A percentile compares a stretch with the other conserved stretches of the same genome.
Evolutionary conservation across 352 stramenopile species (phyloP).

Genomic region (Phytophthora citrophthora): DNA sequence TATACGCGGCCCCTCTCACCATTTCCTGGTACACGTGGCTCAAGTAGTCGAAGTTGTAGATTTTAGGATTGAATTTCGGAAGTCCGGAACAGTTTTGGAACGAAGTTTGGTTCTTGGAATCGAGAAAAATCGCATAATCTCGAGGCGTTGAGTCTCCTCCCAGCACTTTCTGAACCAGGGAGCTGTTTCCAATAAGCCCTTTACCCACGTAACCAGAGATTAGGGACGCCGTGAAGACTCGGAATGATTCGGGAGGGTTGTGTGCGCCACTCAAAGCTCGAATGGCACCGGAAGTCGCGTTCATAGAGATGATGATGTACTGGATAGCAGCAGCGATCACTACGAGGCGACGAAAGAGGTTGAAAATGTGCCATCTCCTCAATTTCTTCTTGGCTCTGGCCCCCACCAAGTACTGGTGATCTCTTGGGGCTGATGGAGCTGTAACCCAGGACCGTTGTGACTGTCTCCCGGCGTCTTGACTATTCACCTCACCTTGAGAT

Average conservation of each 20-base stretch:
- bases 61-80: conserved; percentile 22
- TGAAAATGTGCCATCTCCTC: conserved; percentile 26
- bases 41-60: conserved; percentile 46
- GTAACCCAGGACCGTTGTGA: conserved; percentile 2
- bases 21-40: conserved; percentile 35
- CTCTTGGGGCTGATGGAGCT: not conserved
- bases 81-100: conserved; percentile 15
- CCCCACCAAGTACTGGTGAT: conserved; percentile 18
- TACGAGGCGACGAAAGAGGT: conserved; percentile 31
- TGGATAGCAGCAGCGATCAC: conserved; percentile 36
- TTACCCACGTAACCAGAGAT: conserved; percentile 41
- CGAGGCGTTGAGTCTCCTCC: conserved; percentile 29
- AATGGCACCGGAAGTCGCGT: conserved; percentile 24
- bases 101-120: conserved; percentile 22
- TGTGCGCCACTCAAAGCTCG: conserved; percentile 16
- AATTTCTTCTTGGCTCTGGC: conserved; percentile 17
- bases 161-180: conserved; percentile 28
- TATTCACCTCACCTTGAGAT: conserved; percentile 2
- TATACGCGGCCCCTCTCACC: conserved; percentile 34
- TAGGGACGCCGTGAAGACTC: conserved; percentile 17
- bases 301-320: conserved; percentile 41
- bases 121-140: conserved; percentile 28
- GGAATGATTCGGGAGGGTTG: conserved; percentile 19
- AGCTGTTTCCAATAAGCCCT: conserved; percentile 36
- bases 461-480: not conserved